Base-by-base conservation (phyloP, 2,329 filamentous ascomycete species). In the Diplodia scrobiculata region DNA sequence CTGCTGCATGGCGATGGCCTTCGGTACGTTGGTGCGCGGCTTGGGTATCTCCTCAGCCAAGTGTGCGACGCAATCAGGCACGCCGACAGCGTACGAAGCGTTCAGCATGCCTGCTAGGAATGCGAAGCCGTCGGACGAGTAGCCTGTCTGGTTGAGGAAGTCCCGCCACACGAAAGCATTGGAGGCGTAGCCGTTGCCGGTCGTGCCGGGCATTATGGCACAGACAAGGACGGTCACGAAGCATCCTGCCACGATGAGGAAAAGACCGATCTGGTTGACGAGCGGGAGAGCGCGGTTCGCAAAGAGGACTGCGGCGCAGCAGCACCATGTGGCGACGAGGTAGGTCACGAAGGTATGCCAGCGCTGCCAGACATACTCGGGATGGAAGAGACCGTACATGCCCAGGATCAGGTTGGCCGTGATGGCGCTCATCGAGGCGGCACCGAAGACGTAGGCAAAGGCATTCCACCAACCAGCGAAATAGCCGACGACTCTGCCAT, bases 31-130 rank as follows among this genome's bases (percentile, higher is more conserved):
- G 67, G 67, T 68, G 7, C 74, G 71, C 3, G 78, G 78, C 10
- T 68, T 67, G 25, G 75, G 74, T 10, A 72, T 59, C 54, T 73
- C 71, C 53, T 90, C 87, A 0, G 86, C 84, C 54, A 89, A 74
- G 72, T 90, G 88, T 0, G 86, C 71, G 45, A 86, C 84, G 55
- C 86, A 85, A 72, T 91, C 89, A 11, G 87, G 85, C 1, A 86
- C 85, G 6, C 88, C 89, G 11, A 91, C 84, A 52, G 85, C 84
- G 72, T 86, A 91, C 2, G 88, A 88, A 11, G 87, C 89, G 70
- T 91, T 91, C 27, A 90, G 79, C 74, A 89, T 87, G 19, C 87
- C 87, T 0, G 84, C 78, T 29, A 89, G 77, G 68, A 90, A 89
- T 1, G 86, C 86, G n/a, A 89, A 84, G 17, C 86, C 86, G 52